Evolutionary conservation across 306 rosid genomes (phyloP), one percentile per base, ranked within the genome.

Genomic region (Aeschynomene evenia): DNA sequence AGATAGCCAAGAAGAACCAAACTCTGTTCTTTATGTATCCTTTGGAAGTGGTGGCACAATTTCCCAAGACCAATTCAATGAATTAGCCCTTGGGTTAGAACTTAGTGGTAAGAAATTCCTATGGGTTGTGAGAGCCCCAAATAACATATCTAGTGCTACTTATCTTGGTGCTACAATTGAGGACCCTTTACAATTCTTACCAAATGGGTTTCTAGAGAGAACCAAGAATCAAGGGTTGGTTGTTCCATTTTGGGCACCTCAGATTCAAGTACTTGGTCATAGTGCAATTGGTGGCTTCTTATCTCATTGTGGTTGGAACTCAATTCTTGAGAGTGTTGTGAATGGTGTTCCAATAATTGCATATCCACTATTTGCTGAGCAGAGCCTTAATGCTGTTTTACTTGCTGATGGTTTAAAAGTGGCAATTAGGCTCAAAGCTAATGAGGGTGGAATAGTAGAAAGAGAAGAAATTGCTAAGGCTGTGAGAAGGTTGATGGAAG

Each of bases 1-100:
- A 80, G 46, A 74, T 19, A 55, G 55, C 15, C 84, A 74, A 36
- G 69, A 21, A 37, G 69, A 21, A 37, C 39, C 68, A 0, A 71
- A 11, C 1, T 80, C 77, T 2, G 73, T 74, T 65, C 4, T 80
- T 0, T 80, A 60, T 20, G 72, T 73, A 18, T 67, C 37, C 29
- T 80, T 74, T 48, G 84, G 84, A 19, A 80, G 84, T 20, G 80
- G 80, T 8, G 84, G 70, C 28, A 80, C 77, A 4, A 60, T 74
- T 4, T 55, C 80, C 5, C 62, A 46, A 15, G 48, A 49, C 6
- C 80, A 80, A 18, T 0, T 39, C 7, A 29, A 63, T 39, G 84
- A 80, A 55, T 16, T 70, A 6, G 84, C 84, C 15, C 18, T 37
- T 0, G 84, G 84, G 18, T 70, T 74, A 58, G 84, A 80, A 58